Evolutionary conservation across 164 flowering plant species (phyloP).

Genomic region (Protea cynaroides): DNA sequence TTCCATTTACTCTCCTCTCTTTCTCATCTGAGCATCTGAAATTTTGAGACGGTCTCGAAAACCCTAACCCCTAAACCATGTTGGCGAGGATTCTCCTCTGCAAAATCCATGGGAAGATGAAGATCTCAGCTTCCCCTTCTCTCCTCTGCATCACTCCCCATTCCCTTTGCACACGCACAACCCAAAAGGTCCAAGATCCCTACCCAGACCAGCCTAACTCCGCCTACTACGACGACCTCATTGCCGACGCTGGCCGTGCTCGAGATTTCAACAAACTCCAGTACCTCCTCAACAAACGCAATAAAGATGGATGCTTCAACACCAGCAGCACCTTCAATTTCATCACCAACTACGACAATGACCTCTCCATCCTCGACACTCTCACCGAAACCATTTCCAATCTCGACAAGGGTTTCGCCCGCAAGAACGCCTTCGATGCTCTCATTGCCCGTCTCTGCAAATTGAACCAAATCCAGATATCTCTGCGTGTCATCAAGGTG

Average conservation of each 20-base stretch:
- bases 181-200: background rate
- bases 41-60: too few species aligned
- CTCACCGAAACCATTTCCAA: conserved; percentile 27
- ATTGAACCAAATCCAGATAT: conserved; percentile 20
- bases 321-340: conserved; percentile 54
- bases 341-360: conserved; percentile 24
- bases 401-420: conserved; percentile 32
- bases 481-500: conserved; percentile 29
- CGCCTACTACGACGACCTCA: conserved; percentile 42
- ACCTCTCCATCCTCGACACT: conserved; percentile 24
- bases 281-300: conserved; percentile 42
- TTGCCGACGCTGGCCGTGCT: conserved; percentile 39
- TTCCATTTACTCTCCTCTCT: too few species aligned
- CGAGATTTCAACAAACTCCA: conserved; percentile 39
- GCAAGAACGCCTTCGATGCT: conserved; percentile 43
- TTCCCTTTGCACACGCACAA: conserved; percentile 12
- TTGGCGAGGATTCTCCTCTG: conserved; percentile 19
- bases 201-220: conserved; percentile 27
- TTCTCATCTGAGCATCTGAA: too few species aligned
- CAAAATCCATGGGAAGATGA: conserved; percentile 7
- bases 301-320: conserved; percentile 39
- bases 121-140: conserved; percentile 1
- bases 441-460: conserved; percentile 42
- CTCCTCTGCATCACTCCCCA: conserved; percentile 11
- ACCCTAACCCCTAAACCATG: conserved; percentile 20